Conservation (phyloP, 805 yeast genomes). For the Yamadazyma kitorensis region DNA sequence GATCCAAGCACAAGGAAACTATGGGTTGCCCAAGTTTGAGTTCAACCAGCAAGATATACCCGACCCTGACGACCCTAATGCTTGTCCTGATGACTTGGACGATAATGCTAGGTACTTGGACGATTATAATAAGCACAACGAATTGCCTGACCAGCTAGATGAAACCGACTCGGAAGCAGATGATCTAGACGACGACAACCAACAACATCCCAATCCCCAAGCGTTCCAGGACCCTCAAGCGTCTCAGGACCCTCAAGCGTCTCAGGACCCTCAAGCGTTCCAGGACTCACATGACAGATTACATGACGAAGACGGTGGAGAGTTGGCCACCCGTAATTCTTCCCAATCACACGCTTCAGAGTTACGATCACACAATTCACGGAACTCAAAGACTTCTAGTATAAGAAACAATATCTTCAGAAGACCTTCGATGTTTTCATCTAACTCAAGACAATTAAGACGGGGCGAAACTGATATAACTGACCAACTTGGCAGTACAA, state of each 20-base stretch:
- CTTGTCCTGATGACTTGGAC: slow-evolving; percentile 2
- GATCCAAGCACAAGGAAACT: slow-evolving; percentile 5
- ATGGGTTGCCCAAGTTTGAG: slow-evolving; percentile 22
- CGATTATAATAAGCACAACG: neutral
- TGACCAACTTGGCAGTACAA: slow-evolving; percentile 16
- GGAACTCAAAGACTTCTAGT: slow-evolving; percentile 8
- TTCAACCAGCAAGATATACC: slow-evolving; percentile 8
- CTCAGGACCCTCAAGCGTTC: slow-evolving; percentile 1
- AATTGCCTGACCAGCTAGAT: slow-evolving; percentile 11
- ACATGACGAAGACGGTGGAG: too few species aligned
- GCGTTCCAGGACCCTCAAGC: neutral
- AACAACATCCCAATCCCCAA: neutral
- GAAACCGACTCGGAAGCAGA: slow-evolving; percentile 13
- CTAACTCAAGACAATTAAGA: slow-evolving; percentile 5
- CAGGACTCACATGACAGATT: slow-evolving; percentile 10
- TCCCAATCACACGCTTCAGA: neutral
- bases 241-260: neutral
- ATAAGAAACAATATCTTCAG: slow-evolving; percentile 10
- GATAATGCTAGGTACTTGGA: neutral
- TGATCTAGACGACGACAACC: slow-evolving; percentile 1
- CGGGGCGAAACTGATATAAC: slow-evolving; percentile 25
- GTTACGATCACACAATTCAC: slow-evolving; percentile 5
- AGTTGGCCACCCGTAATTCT: slow-evolving; percentile 2
- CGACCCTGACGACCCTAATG: neutral
- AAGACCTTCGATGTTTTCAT: slow-evolving; percentile 11